Evolutionary conservation across 2,329 filamentous ascomycete species (phyloP).

Genomic region (Penicillium sp.): DNA sequence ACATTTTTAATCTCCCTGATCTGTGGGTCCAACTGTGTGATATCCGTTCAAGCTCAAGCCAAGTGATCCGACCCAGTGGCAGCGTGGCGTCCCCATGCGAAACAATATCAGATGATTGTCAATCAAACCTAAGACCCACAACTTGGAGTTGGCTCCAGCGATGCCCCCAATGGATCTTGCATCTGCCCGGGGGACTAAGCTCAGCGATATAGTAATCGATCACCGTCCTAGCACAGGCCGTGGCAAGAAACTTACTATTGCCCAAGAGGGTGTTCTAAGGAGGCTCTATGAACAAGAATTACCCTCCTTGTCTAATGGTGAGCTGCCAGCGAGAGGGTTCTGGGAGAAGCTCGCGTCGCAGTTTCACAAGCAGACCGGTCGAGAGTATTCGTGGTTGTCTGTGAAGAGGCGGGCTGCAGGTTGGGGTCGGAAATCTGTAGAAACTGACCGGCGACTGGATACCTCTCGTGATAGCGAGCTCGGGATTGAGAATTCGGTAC

Average conservation of each 20-base stretch:
- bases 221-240: not conserved
- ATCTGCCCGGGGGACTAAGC: not conserved
- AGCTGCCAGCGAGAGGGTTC: not conserved
- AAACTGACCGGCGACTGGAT: not conserved
- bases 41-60: not conserved
- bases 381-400: conserved; percentile 9
- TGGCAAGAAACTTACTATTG: conserved; percentile 2
- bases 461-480: not conserved
- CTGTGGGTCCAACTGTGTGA: not conserved
- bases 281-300: not conserved
- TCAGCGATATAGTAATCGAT: not conserved
- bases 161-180: not conserved
- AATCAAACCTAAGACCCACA: not conserved
- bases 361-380: not conserved
- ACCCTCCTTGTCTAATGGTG: not conserved
- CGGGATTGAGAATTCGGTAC: not conserved
- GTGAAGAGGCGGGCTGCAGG: not conserved
- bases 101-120: not conserved
- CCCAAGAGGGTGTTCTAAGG: not conserved
- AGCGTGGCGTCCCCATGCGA: not conserved
- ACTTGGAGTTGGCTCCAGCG: not conserved
- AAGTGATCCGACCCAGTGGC: not conserved
- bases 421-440: not conserved
- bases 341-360: not conserved
- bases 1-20: not conserved